Evolutionary conservation across 2,329 filamentous ascomycete species (phyloP).

Genomic region (Scedosporium dehoogii): DNA sequence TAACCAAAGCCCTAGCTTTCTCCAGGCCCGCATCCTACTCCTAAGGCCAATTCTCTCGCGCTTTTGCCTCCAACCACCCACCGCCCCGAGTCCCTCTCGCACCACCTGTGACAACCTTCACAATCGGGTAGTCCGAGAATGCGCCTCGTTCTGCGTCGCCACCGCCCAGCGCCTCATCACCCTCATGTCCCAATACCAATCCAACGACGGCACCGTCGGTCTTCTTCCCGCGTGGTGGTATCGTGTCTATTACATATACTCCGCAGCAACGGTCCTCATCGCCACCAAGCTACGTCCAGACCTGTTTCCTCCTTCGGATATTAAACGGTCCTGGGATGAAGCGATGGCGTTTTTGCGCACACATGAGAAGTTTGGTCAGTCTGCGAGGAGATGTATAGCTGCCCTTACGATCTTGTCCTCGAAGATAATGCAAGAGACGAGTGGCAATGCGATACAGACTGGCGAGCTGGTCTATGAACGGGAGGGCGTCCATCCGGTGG

Average conservation of each 20-base stretch:
- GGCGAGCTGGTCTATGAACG: neutral
- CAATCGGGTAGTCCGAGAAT: slow-evolving; percentile 20
- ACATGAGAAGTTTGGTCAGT: slow-evolving; percentile 23
- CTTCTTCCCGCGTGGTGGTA: slow-evolving; percentile 30
- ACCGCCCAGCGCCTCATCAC: slow-evolving; percentile 23
- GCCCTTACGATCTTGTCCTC: slow-evolving; percentile 23
- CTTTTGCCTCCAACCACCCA: slow-evolving; percentile 19
- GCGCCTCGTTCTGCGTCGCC: slow-evolving; percentile 23
- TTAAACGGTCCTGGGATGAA: slow-evolving; percentile 21
- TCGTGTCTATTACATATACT: slow-evolving; percentile 26
- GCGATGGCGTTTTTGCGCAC: slow-evolving; percentile 22
- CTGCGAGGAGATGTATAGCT: slow-evolving; percentile 21
- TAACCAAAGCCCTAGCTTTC: slow-evolving; percentile 13
- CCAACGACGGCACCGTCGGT: slow-evolving; percentile 20
- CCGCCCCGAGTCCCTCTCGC: slow-evolving; percentile 4
- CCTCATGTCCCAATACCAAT: slow-evolving; percentile 19
- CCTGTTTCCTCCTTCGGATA: slow-evolving; percentile 16
- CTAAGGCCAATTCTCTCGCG: slow-evolving; percentile 21
- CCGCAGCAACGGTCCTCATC: slow-evolving; percentile 24
- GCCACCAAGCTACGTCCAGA: slow-evolving; percentile 24
- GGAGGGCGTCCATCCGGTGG: neutral
- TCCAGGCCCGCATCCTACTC: slow-evolving; percentile 24
- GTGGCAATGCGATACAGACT: neutral
- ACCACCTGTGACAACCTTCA: slow-evolving; percentile 14
- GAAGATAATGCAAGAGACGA: slow-evolving; percentile 18